A percentile compares a stretch with the other conserved stretches of the same genome.
Evolutionary conservation across 177 flowering plant species (phyloP).

Genomic region (Tripterygium wilfordii): DNA sequence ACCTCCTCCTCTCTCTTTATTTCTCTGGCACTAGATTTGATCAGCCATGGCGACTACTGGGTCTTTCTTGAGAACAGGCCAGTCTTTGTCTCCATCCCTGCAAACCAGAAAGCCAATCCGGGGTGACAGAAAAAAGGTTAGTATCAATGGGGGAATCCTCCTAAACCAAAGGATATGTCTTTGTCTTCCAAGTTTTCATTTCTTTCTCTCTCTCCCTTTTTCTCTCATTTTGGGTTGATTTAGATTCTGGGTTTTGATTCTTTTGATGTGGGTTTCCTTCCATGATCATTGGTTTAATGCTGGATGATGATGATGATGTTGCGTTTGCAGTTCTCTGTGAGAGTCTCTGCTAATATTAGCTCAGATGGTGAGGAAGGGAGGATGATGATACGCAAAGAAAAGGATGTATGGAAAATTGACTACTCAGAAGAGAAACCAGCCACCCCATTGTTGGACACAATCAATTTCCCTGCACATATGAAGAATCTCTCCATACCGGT

Average conservation of each 20-base stretch:
- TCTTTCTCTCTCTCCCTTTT: too few relatives aligned
- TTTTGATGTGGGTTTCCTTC: too few relatives aligned
- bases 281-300: too few relatives aligned
- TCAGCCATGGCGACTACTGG: conserved; percentile 24
- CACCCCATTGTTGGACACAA: conserved; percentile 81
- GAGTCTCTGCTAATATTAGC: conserved; percentile 35
- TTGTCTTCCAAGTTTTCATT: too few relatives aligned
- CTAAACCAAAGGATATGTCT: too few relatives aligned
- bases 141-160: too few relatives aligned
- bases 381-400: conserved; percentile 29
- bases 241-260: too few relatives aligned
- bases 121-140: conserved; percentile 20
- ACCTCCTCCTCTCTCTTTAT: background rate
- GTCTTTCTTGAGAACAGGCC: conserved; percentile 4
- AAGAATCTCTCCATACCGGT: conserved; percentile 73
- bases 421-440: conserved; percentile 60
- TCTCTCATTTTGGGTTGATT: too few relatives aligned
- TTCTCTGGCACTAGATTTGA: background rate
- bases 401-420: conserved; percentile 50
- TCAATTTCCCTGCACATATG: conserved; percentile 78
- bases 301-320: background rate
- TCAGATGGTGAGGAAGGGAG: conserved; percentile 37
- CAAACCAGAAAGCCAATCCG: conserved; percentile 6
- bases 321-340: conserved; percentile 34
- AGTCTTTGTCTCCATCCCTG: conserved; percentile 10